A percentile compares a stretch with the other conserved stretches of the same genome.
These are phyloP conservation scores for Amniculicola lignicola DNA, from an alignment of 495 filamentous ascomycete genomes.

Conservation along the genomic window DNA sequence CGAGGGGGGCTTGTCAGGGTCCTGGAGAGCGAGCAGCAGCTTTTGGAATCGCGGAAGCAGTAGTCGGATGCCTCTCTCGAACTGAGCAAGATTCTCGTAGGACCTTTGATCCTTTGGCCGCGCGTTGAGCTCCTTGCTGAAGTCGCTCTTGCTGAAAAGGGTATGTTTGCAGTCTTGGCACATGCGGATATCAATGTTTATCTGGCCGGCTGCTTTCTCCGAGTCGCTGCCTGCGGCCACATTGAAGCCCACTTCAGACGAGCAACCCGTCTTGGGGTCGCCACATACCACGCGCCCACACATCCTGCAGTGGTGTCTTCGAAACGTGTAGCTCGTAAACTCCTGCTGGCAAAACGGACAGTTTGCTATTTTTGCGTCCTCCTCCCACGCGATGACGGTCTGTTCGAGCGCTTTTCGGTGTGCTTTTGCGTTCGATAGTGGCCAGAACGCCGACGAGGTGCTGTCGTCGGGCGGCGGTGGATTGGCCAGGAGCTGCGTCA, in stretches of 20 bases:
- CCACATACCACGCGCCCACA: conserved; percentile 92
- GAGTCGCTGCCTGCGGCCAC: conserved; percentile 64
- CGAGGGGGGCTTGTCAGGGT: conserved; percentile 69
- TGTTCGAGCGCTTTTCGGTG: conserved; percentile 82
- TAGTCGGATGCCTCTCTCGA: conserved; percentile 80
- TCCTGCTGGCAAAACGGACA: conserved; percentile 96
- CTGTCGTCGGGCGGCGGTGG: conserved; percentile 60
- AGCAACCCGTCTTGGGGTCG: conserved; percentile 79
- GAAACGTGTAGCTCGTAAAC: conserved; percentile 82
- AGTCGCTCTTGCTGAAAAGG: conserved; percentile 81
- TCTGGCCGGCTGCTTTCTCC: conserved; percentile 59
- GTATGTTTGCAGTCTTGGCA: conserved; percentile 85
- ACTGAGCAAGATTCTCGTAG: conserved; percentile 85
- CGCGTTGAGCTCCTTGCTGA: conserved; percentile 62
- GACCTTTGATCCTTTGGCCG: conserved; percentile 74
- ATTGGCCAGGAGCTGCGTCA: conserved; percentile 78
- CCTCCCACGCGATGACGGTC: conserved; percentile 89
- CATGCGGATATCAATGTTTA: conserved; percentile 80
- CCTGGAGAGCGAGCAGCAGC: conserved; percentile 65
- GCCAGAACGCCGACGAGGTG: conserved; percentile 52
- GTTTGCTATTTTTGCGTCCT: conserved; percentile 72
- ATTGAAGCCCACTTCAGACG: conserved; percentile 74
- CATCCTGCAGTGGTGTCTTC: conserved; percentile 90
- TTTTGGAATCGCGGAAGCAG: conserved; percentile 86
- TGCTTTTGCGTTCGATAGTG: conserved; percentile 55